Percentiles rank a stretch among this genome's conserved stretches.
phyloP scores from a whole-genome alignment of 768 basidiomycete species.

The Pisolithus microcarpus region DNA sequence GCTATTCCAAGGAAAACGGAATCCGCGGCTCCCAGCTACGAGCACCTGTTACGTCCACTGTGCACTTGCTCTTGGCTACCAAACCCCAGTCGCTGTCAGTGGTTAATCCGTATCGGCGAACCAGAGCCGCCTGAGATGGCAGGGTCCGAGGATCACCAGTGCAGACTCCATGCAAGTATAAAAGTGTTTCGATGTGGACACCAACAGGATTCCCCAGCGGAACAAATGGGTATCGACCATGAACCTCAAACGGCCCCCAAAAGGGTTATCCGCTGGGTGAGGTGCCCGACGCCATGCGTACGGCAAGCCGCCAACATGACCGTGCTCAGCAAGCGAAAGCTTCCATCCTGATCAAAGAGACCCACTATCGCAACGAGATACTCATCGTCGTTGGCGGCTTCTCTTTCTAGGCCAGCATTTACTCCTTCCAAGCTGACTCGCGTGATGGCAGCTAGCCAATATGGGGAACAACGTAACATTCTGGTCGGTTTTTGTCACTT shows the following conservation, averaged over 20 bases:
- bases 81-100: too few relatives aligned
- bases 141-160: constrained; percentile 75
- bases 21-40: too few relatives aligned
- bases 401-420: constrained; percentile 95
- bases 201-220: constrained; percentile 40
- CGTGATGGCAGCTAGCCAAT: constrained; percentile 13
- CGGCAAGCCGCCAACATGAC: constrained; percentile 42
- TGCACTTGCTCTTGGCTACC: too few relatives aligned
- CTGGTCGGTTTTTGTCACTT: constrained; percentile 22
- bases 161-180: constrained; percentile 72
- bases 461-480: neutral
- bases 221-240: constrained; percentile 75
- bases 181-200: constrained; percentile 81
- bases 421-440: constrained; percentile 75
- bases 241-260: constrained; percentile 74
- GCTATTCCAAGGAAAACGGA: too few relatives aligned
- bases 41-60: too few relatives aligned
- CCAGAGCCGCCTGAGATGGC: constrained; percentile 30
- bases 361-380: constrained; percentile 52
- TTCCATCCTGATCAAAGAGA: constrained; percentile 53
- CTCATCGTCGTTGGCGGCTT: constrained; percentile 96
- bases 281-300: constrained; percentile 65
- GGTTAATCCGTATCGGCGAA: constrained; percentile 3
- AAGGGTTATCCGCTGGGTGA: constrained; percentile 82
- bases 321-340: constrained; percentile 3